These are phyloP conservation scores for Pichia ethanolica DNA, from an alignment of 805 yeast species.

Conservation along the genomic window DNA sequence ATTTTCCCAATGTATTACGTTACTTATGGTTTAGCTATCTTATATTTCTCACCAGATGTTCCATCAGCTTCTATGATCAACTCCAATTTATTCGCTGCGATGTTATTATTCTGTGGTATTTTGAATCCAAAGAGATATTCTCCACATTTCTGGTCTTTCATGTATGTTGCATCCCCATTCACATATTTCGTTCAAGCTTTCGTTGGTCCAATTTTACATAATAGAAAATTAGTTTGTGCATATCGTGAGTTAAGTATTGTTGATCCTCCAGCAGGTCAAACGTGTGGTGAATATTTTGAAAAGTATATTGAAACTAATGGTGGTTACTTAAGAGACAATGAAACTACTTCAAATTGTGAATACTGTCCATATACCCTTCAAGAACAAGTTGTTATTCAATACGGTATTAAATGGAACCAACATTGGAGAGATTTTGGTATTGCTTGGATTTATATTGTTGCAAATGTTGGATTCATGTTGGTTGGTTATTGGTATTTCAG, in stretches of 20 bases:
- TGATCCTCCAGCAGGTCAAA: constrained; percentile 51
- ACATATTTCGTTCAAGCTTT: constrained; percentile 59
- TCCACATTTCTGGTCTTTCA: constrained; percentile 52
- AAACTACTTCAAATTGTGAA: constrained; percentile 41
- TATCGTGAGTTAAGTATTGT: constrained; percentile 41
- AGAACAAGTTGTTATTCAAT: constrained; percentile 38
- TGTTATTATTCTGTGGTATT: constrained; percentile 65
- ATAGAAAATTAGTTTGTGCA: constrained; percentile 43
- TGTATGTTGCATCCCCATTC: constrained; percentile 68
- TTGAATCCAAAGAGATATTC: constrained; percentile 47
- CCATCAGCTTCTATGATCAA: constrained; percentile 58
- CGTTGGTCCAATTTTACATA: constrained; percentile 43
- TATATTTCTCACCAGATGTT: constrained; percentile 56
- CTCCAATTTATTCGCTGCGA: constrained; percentile 48
- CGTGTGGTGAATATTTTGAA: constrained; percentile 53
- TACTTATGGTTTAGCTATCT: constrained; percentile 45
- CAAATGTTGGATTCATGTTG: constrained; percentile 32
- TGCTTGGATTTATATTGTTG: constrained; percentile 46
- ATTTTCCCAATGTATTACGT: constrained; percentile 40
- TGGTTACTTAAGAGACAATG: constrained; percentile 57
- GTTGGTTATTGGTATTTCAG: constrained; percentile 15
- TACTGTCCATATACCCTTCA: constrained; percentile 41
- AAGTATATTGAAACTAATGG: constrained; percentile 29
- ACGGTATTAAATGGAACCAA: constrained; percentile 37
- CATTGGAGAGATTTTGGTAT: constrained; percentile 68